Evolutionary conservation across 352 stramenopile genomes (phyloP), one percentile per base, ranked within the genome.

Genomic region (Pseudoperonospora humuli): DNA sequence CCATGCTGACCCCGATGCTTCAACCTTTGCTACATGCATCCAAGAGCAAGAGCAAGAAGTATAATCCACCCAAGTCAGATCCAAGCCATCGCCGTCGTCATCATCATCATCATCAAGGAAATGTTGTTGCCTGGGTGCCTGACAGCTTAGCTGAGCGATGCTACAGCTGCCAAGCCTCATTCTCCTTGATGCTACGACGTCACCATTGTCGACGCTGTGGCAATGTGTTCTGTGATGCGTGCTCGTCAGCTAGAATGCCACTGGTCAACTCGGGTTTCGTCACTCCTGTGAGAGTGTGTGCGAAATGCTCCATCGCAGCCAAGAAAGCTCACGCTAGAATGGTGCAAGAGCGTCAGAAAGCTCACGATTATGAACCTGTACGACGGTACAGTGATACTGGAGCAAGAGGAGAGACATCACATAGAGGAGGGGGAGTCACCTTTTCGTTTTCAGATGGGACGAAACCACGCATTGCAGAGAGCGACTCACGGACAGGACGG

Each of bases 221-320:
- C 4, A 86, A 87, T 29, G 70, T 96, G 7, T 96, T 96, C 52
- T 96, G 89, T 57, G 82, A 95, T 37, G 58, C 72, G 10, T 96
- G 89, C 54, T 82, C 79, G 5, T 87, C 78, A 3, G 53, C 67
- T 5, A 57, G 86, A n/a, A 92, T 94, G 49, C 72, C 81, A 17
- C 50, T 95, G 19, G 64, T 86, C 1, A 59, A 71, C 2, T 70
- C 75, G 0, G 76, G 72, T 1, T 85, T 88, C 56, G 64, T 74
- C 41, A 70, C 67, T 4, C 80, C 80, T 9, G 80, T 92, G 6
- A 60, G 80, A 9, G 80, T 93, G n/a, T 93, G 80, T 42, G 73
- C 73, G 15, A 86, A 86, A 40, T 93, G 80, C 54, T 84, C 61
- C 13, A 53, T 81, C 7, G 80, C 77, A 1, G 77, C 77, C 13